Evolutionary conservation across 1,284 basidiomycete genomes (phyloP).

Genomic region (Bondarzewia mesenterica): DNA sequence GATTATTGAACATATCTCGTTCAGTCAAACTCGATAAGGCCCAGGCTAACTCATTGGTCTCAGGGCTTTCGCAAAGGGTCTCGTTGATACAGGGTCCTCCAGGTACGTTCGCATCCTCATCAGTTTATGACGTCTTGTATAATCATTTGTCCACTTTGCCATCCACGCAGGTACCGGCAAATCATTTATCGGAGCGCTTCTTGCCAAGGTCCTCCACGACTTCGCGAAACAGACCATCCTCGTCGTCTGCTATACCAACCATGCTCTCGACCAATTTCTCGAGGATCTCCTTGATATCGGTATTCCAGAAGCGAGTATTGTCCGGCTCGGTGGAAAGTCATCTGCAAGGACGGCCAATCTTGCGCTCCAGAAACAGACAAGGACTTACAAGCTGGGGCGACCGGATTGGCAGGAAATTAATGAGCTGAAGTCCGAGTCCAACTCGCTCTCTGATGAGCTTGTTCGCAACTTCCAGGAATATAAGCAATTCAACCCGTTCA

Average conservation of each 20-base stretch:
- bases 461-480: background rate
- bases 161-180: conserved; percentile 49
- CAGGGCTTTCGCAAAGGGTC: conserved; percentile 44
- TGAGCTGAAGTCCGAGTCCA: conserved; percentile 21
- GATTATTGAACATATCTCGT: conserved; percentile 26
- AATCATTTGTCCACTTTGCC: too few species aligned
- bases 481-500: background rate
- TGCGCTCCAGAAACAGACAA: conserved; percentile 28
- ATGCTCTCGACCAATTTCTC: conserved; percentile 58
- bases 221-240: conserved; percentile 38
- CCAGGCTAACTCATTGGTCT: conserved; percentile 40
- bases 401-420: conserved; percentile 35
- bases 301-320: conserved; percentile 37
- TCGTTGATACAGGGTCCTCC: conserved; percentile 62
- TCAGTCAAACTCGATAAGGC: conserved; percentile 40
- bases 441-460: conserved; percentile 19
- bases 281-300: conserved; percentile 50
- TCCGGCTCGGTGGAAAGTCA: conserved; percentile 48
- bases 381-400: conserved; percentile 13
- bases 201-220: conserved; percentile 48
- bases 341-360: conserved; percentile 36
- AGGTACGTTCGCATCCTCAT: conserved; percentile 26
- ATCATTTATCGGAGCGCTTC: conserved; percentile 55
- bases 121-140: background rate
- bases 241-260: conserved; percentile 62